phyloP scores from a whole-genome alignment of 2,329 filamentous ascomycete genomes.

The Arthrocladium fulminans region DNA sequence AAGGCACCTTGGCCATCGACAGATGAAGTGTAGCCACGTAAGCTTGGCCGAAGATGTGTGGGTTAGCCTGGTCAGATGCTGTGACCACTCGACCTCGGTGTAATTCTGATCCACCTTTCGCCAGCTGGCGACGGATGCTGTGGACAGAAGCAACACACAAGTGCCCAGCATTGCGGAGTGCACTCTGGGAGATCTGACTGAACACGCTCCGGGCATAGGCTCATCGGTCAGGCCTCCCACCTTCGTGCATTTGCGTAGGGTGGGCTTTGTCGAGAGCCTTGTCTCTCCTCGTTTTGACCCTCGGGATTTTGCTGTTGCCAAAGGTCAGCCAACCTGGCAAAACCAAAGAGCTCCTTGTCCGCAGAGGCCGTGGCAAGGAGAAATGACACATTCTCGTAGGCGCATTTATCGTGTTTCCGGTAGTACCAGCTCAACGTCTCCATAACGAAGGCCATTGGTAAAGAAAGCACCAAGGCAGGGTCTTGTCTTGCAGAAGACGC shows the following conservation, averaged over 20 bases:
- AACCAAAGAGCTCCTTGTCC: conserved; percentile 13
- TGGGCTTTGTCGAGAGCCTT: conserved; percentile 7
- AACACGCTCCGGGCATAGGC: conserved; percentile 12
- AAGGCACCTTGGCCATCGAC: conserved; percentile 18
- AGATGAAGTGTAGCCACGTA: conserved; percentile 15
- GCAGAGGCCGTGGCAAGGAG: conserved; percentile 12
- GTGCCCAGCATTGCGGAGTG: conserved; percentile 15
- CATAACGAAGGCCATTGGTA: conserved; percentile 3
- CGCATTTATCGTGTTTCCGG: conserved; percentile 10
- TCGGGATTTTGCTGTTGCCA: conserved; percentile 10
- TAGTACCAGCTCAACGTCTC: conserved; percentile 12
- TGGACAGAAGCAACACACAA: conserved; percentile 11
- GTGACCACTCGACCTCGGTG: conserved; percentile 13
- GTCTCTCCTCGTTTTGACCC: conserved; percentile 10
- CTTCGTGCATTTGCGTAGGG: conserved; percentile 15
- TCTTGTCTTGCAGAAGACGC: conserved; percentile 10
- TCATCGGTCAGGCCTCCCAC: conserved; percentile 12
- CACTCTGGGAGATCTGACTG: conserved; percentile 10
- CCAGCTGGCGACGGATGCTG: conserved; percentile 10
- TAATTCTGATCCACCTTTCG: conserved; percentile 9
- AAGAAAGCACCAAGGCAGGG: conserved; percentile 8
- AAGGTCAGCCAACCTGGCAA: conserved; percentile 12
- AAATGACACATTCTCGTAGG: conserved; percentile 13
- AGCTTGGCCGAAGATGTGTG: conserved; percentile 12
- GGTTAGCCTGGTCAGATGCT: conserved; percentile 15